These are phyloP conservation scores for Intubia oerlemansii DNA, from an alignment of 2,329 filamentous ascomycete species.

Conservation along the genomic window DNA sequence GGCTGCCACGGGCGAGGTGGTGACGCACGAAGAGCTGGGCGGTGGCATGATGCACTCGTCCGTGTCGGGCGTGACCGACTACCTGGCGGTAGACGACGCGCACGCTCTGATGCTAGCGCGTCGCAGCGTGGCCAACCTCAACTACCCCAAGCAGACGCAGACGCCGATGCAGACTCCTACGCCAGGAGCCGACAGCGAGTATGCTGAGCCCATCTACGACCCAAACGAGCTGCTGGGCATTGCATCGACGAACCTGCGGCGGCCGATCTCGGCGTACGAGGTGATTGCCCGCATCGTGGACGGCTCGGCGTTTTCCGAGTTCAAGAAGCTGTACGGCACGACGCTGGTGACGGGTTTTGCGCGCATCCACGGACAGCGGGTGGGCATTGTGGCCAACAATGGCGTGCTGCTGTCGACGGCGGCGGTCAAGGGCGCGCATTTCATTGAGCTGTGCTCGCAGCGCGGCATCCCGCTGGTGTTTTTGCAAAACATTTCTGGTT, in stretches of 20 bases:
- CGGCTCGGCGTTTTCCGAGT: constrained; percentile 75
- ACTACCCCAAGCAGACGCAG: constrained; percentile 40
- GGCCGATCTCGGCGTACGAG: constrained; percentile 68
- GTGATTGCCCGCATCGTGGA: constrained; percentile 88
- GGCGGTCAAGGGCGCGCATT: constrained; percentile 85
- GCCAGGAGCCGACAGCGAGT: constrained; percentile 17
- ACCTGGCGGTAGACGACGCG: constrained; percentile 82
- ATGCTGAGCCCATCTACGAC: constrained; percentile 61
- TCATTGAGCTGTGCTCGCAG: constrained; percentile 85
- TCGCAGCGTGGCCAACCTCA: constrained; percentile 69
- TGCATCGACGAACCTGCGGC: constrained; percentile 72
- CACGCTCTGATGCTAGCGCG: constrained; percentile 76
- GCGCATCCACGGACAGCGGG: constrained; percentile 68
- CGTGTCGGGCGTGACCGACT: constrained; percentile 84
- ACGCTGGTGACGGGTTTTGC: constrained; percentile 88
- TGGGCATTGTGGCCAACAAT: constrained; percentile 90
- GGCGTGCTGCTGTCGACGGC: constrained; percentile 84
- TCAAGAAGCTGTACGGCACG: constrained; percentile 77
- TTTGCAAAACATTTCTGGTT: constrained; percentile 89
- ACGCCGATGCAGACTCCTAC: constrained; percentile 19
- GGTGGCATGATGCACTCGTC: constrained; percentile 79
- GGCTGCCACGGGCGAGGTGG: constrained; percentile 82
- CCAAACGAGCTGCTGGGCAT: constrained; percentile 68
- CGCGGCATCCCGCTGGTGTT: constrained; percentile 80
- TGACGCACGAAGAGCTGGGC: constrained; percentile 76